Base-by-base conservation (phyloP, 192 early-diverging fungal species). In the Gigaspora rosea region DNA sequence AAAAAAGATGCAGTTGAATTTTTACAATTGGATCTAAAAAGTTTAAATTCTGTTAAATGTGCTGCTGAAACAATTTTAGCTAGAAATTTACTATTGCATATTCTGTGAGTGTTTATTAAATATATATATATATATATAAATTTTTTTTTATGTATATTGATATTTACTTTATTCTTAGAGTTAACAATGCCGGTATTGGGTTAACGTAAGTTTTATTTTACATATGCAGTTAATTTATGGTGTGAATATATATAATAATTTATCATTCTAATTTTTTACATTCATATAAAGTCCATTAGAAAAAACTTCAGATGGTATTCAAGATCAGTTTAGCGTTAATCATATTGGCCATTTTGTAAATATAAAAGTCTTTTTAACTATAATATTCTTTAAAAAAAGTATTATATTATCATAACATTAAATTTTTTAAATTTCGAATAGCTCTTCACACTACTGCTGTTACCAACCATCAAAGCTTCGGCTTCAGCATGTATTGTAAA, bases 391-490 rank as follows among this genome's bases (percentile, higher is more conserved):
- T n/a, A 20, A 51, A 52, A 70, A 18, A 51, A 51, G 27, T 27
- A 27, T n/a, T 70, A 3, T 70, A 70, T 52, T 48, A 27, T 51
- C 27, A 22, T 33, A 70, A 35, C 0, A 6, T 13, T 2, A 9
- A 47, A 20, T 68, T 36, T 16, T 36, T 36, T 18, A 27, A 10
- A 27, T 62, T 27, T 9, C 8, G 18, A 62, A 62, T 62, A 65
- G 57, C 59, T 83, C 4, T 76, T 85, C n/a, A 85, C 86, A 5
- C 74, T 73, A 58, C 50, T 79, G 18, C 80, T 88, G 2, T 61
- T 87, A 16, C 76, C 80, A 8, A 79, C 72, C 20, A 12, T 87
- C 6, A 79, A 80, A 63, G 88, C 51, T 84, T 90, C 27, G 1
- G 27, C 1, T 0, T 1, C 27, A 27, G 0, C 27, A 27, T 1